Conservation (phyloP, 2,329 filamentous ascomycete species). For the Fonsecaea pugnacius region DNA sequence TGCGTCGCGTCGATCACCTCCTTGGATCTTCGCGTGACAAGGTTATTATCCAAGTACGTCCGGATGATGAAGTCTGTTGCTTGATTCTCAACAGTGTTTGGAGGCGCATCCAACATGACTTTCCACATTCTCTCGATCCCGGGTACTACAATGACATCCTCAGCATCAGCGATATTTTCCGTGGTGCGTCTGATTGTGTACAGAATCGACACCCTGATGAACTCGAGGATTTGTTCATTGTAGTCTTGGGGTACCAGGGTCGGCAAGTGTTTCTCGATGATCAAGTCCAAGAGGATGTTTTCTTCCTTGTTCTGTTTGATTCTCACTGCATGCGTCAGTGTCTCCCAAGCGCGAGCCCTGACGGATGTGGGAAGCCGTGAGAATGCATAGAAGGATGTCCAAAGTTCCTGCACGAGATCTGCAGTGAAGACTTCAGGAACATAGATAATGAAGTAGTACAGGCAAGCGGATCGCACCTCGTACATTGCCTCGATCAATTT, state of each 20-base stretch:
- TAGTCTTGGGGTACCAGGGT: slow-evolving; percentile 29
- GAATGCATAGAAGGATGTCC: slow-evolving; percentile 73
- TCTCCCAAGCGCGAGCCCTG: slow-evolving; percentile 70
- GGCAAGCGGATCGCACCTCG: slow-evolving; percentile 21
- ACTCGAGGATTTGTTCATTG: slow-evolving; percentile 30
- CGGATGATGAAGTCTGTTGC: slow-evolving; percentile 74
- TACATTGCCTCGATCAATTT: slow-evolving; percentile 27
- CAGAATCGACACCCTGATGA: slow-evolving; percentile 29
- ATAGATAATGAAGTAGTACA: slow-evolving; percentile 41
- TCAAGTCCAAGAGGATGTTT: slow-evolving; percentile 30
- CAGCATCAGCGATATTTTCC: slow-evolving; percentile 43
- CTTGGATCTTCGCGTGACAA: slow-evolving; percentile 49
- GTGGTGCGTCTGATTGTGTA: slow-evolving; percentile 27
- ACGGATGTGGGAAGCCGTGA: slow-evolving; percentile 64
- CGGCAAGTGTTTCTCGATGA: slow-evolving; percentile 31
- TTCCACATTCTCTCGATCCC: slow-evolving; percentile 78
- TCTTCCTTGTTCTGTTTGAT: slow-evolving; percentile 41
- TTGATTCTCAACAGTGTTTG: slow-evolving; percentile 66
- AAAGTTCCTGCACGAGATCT: slow-evolving; percentile 68
- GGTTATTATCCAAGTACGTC: slow-evolving; percentile 66
- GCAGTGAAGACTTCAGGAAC: slow-evolving; percentile 66
- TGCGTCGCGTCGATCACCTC: slow-evolving; percentile 64
- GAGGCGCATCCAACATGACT: slow-evolving; percentile 72
- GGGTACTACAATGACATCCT: slow-evolving; percentile 51
- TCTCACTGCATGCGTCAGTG: slow-evolving; percentile 56